Percentiles rank a stretch among this genome's conserved stretches.
Evolutionary conservation across 805 yeast genomes (phyloP).

Genomic region (Candida ovalis): DNA sequence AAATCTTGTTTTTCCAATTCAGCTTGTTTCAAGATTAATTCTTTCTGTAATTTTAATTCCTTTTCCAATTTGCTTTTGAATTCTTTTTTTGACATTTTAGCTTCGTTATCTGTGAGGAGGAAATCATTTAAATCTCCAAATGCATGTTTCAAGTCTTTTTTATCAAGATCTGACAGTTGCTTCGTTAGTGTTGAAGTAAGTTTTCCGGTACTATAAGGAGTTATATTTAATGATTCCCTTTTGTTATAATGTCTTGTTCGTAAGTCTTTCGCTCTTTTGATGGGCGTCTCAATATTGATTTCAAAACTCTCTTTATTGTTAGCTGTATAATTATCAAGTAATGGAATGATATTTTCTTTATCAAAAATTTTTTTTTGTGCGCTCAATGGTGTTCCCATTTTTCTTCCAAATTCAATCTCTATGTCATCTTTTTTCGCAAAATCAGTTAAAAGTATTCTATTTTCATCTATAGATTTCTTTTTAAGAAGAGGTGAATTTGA

Average conservation of each 20-base stretch:
- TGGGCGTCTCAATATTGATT: neutral
- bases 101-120: neutral
- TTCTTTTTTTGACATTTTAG: neutral
- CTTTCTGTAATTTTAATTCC: conserved; percentile 19
- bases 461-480: conserved; percentile 9
- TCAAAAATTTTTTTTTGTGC: neutral
- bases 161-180: neutral
- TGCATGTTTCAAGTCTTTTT: neutral
- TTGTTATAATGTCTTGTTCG: neutral
- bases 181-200: neutral
- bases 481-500: conserved; percentile 23
- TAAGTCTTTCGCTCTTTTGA: neutral
- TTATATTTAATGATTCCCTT: neutral
- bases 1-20: conserved; percentile 7
- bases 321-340: neutral
- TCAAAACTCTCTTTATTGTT: neutral
- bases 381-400: neutral
- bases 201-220: no score
- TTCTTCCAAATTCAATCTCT: neutral
- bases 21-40: conserved; percentile 14
- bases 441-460: conserved; percentile 10
- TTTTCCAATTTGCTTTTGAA: conserved; percentile 14
- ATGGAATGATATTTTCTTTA: neutral
- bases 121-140: neutral
- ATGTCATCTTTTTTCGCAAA: conserved; percentile 6